Evolutionary conservation across 2,329 filamentous ascomycete species (phyloP).

Genomic region (Metarhizium sp.): DNA sequence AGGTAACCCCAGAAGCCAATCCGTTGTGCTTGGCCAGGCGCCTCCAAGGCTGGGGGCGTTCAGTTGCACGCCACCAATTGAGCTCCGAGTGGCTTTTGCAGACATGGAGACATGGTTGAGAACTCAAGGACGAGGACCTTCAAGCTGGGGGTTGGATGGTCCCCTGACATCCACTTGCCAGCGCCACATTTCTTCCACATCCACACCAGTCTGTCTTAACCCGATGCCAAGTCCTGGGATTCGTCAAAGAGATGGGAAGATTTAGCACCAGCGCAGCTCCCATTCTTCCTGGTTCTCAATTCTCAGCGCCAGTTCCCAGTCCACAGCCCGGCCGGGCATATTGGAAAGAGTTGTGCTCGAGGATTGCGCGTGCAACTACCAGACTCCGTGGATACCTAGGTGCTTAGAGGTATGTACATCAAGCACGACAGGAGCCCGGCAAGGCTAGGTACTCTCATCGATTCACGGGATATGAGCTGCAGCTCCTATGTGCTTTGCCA

Average conservation of each 20-base stretch:
- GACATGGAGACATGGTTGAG: background rate
- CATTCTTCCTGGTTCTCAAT: background rate
- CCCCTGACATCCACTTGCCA: slow-evolving; percentile 2
- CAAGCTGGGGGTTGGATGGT: background rate
- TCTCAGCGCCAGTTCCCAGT: background rate
- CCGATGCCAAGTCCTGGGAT: background rate
- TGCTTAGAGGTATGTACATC: too few species aligned
- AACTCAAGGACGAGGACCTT: background rate
- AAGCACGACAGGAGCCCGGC: background rate
- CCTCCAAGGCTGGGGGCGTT: background rate
- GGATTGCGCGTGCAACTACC: too few species aligned
- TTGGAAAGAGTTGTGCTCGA: background rate
- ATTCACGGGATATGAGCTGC: background rate
- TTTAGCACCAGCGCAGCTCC: background rate
- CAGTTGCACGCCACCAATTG: background rate
- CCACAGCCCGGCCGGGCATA: background rate
- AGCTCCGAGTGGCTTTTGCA: background rate
- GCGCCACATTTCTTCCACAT: slow-evolving; percentile 1
- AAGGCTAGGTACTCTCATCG: background rate
- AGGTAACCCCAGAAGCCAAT: slow-evolving; percentile 1
- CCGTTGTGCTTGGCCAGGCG: background rate
- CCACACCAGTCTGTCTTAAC: background rate
- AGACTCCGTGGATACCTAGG: too few species aligned
- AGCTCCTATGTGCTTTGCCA: background rate
- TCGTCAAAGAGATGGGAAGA: background rate